Evolutionary conservation across 345 rosid species (phyloP), one percentile per base, ranked within the genome.

Genomic region (Ceriops decandra): DNA sequence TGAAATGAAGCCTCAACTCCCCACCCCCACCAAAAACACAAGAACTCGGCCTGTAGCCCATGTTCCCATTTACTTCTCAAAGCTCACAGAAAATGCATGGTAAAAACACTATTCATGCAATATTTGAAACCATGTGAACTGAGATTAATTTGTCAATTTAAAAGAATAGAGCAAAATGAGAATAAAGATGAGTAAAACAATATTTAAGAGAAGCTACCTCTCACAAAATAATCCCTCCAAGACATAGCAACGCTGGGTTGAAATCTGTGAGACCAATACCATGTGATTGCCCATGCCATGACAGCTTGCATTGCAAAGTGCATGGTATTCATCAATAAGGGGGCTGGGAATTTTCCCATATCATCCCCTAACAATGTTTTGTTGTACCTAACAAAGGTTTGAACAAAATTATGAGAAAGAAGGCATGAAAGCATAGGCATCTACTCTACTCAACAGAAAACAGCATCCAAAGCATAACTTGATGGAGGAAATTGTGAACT

Each of bases 261-360:
- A 84, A 80, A 85, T 82, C 84, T 87, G 70, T 86, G 83, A 19
- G 96, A 90, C 93, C 99, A 90, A 73, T 83, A 84, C 91, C 92
- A 95, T 5, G 86, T 82, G 68, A 95, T 88, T 69, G 77, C 80
- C 71, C 83, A 90, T 28, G 99, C 82, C 64, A 95, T 70, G 81
- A 82, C 72, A 77, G 99, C 97, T 92, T 95, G 99, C 83, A 95
- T 88, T 54, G 86, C 63, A 74, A 95, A 95, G 79, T 95, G 99
- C 67, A 95, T 36, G 4, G 96, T 86, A 82, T 92, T 95, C 98
- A 95, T 95, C 85, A 92, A 79, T 63, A 95, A 80, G 52, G 99
- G 99, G 75, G 99, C 99, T 0, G 99, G 99, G 72, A 92, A 95
- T 73, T 79, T 92, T 68, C 99, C 99, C 84, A 95, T 64, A 76